A percentile compares a stretch with the other conserved stretches of the same genome.
Evolutionary conservation across 2,329 filamentous ascomycete species (phyloP).

Genomic region (Pseudogymnoascus sp.): DNA sequence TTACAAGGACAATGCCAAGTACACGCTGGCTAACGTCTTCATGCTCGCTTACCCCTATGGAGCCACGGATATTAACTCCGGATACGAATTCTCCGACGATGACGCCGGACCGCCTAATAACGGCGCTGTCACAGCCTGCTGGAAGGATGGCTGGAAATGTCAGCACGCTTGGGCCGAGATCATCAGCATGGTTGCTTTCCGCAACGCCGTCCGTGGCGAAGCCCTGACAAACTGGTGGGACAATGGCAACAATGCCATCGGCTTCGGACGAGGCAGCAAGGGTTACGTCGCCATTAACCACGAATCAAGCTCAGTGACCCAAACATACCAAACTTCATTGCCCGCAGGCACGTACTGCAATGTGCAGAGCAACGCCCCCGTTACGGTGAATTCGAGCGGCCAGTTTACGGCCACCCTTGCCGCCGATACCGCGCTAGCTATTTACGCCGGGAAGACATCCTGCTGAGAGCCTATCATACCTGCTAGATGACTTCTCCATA

Average conservation of each 20-base stretch:
- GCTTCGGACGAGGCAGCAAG: not conserved
- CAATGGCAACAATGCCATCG: not conserved
- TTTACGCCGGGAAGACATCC: conserved; percentile 1
- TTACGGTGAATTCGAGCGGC: not conserved
- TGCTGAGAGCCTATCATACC: not conserved
- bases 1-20: not conserved
- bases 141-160: not conserved
- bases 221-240: not conserved
- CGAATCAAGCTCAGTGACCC: not conserved
- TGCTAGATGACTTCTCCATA: not conserved
- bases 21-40: not conserved
- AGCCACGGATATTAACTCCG: not conserved
- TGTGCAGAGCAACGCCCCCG: not conserved
- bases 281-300: not conserved
- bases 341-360: not conserved
- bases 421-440: not conserved
- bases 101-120: not conserved
- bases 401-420: not conserved
- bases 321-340: not conserved
- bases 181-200: not conserved
- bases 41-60: not conserved
- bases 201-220: not conserved
- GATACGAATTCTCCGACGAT: not conserved
- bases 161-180: not conserved
- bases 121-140: not conserved